phyloP scores from a whole-genome alignment of 139 green algal species.

The Chlorella sorokiniana region DNA sequence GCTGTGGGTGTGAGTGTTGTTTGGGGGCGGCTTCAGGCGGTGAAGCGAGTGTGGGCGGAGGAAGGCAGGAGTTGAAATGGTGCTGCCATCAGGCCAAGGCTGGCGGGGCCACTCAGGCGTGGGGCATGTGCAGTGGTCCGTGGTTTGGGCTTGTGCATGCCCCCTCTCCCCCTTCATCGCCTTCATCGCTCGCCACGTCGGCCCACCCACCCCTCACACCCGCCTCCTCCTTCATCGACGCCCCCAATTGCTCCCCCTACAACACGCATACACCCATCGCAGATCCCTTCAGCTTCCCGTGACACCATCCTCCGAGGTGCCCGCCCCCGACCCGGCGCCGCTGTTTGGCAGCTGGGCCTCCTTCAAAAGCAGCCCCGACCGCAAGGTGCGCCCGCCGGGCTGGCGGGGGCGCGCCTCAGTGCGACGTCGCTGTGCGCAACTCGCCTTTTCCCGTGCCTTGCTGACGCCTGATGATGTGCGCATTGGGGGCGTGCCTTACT shows the following conservation, averaged over 20 bases:
- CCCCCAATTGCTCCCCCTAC: too few species aligned
- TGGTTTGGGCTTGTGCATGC: too few species aligned
- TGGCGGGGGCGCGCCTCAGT: too few species aligned
- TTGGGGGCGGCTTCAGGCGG: background rate
- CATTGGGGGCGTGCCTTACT: background rate
- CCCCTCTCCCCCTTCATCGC: too few species aligned
- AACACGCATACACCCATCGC: too few species aligned
- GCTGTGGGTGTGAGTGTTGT: background rate
- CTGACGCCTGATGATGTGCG: background rate
- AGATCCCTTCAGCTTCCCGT: conserved; percentile 59
- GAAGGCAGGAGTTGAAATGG: background rate
- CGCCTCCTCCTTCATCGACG: background rate
- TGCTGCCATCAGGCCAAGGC: too few species aligned
- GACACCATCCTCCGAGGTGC: conserved; percentile 52
- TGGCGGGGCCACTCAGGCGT: too few species aligned
- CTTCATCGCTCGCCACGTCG: too few species aligned
- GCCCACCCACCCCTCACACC: too few species aligned
- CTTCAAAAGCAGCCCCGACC: conserved; percentile 32
- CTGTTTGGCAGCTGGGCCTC: conserved; percentile 42
- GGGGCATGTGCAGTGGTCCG: too few species aligned
- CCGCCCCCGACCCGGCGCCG: conserved; percentile 22
- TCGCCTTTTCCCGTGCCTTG: too few species aligned
- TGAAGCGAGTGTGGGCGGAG: background rate
- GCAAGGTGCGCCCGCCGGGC: background rate
- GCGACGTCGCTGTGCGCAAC: too few species aligned